Base-by-base conservation (phyloP, 805 yeast genomes). In the Lipomyces spencermartinsiae region DNA sequence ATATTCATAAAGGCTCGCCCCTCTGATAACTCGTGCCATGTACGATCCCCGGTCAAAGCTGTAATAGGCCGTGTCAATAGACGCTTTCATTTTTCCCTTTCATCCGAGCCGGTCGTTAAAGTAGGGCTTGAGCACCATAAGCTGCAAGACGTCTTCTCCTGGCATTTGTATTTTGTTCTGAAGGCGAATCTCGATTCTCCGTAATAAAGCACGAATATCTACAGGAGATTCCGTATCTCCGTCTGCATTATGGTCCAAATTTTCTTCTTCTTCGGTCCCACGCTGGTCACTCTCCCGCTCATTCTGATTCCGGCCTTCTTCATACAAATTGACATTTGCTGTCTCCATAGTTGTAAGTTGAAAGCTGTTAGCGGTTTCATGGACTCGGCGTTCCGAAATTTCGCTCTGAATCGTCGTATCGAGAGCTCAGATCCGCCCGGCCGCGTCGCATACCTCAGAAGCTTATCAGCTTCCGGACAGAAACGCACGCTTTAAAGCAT, bases 351-450 rank as follows among this genome's bases (percentile, higher is more conserved):
- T n/a, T n/a, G n/a, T n/a, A 49, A 49, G 54, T 49, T 49, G 22
- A 49, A 49, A 7, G 54, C 25, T 7, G 54, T 49, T 9, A 4
- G 54, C 54, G 54, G 54, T 49, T 9, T 0, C 9, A 49, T 9
- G 54, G 9, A 16, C 2, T 39, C 46, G 16, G 1, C 29, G 55
- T 51, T 51, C 29, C 55, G 55, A 51, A 51, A 51, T 51, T 51
- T 51, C 55, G 25, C 16, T 51, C 33, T 51, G 55, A 51, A 51
- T 51, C 55, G 33, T n/a, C 31, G 55, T 19, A 19, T 10, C 55
- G 55, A 51, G 31, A 31, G 55, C 16, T 10, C 55, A 51, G 55
- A 16, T 4, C 55, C 55, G 55, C 55, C 55, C 25, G 55, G 55
- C 55, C 55, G 55, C 12, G 16, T 19, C 31, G 29, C 6, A 22